Base-by-base conservation (phyloP, 495 filamentous ascomycete species). In the Amorphotheca resinae region DNA sequence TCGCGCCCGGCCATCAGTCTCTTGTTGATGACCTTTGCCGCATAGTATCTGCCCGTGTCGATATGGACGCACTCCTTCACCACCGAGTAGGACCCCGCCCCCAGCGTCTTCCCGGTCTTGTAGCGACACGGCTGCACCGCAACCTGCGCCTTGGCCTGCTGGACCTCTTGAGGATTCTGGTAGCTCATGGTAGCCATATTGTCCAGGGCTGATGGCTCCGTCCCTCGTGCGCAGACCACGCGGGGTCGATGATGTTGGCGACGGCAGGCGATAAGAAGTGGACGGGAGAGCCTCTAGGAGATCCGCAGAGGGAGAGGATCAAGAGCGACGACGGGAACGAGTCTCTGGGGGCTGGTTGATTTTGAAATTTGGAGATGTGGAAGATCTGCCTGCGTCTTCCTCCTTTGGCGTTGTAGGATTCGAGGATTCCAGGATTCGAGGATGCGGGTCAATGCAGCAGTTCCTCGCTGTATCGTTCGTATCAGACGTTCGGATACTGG, bases 11-110 rank as follows among this genome's bases (percentile, higher is more conserved):
- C 84, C 91, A 98, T 98, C 54, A 98, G 66, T 23, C 91, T 73
- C 73, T 98, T 98, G 63, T 96, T 98, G 65, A 98, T 98, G 16
- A 98, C 93, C 64, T 98, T 98, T 28, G 93, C 91, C 12, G 91
- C 91, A 79, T 96, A 98, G 66, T 95, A 96, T 42, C 87, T 74
- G 36, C 89, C 93, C 1, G 93, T 96, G 51, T 96, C 91, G 54
- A 96, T 95, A 61, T 96, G 93, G 15, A 98, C 87, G 60, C 91
- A 98, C 65, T 98, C 91, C 62, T 96, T 96, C n/a, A 98, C 91
- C 44, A 96, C 91, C 34, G 88, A 95, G 66, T 98, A 98, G 33
- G 85, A 93, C 45, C 91, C 91, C 3, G 91, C 87, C 43, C 91
- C 91, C 22, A 98, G 67, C 7, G 91, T 95, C 72, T 96, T 98